A percentile compares a stretch with the other conserved stretches of the same genome.
Evolutionary conservation across 257 asterid species (phyloP).

Genomic region (Echium plantagineum): DNA sequence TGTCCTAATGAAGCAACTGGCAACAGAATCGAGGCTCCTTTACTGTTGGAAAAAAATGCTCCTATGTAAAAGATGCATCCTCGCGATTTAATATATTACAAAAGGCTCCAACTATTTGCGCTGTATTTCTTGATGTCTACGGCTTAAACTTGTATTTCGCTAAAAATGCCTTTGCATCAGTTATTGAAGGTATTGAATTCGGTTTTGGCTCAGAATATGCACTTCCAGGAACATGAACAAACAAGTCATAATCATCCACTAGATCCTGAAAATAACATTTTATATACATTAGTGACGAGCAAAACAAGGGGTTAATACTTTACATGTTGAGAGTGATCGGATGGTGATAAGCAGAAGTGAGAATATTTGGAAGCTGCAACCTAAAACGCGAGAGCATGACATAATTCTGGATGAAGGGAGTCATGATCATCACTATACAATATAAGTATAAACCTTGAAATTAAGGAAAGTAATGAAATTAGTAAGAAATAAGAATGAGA

Average conservation of each 20-base stretch:
- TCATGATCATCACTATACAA: neutral
- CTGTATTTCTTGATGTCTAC: neutral
- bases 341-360: too few species aligned
- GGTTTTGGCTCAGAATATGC: constrained; percentile 48
- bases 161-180: neutral
- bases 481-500: constrained; percentile 7
- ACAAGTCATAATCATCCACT: constrained; percentile 39
- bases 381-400: neutral
- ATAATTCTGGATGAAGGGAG: neutral
- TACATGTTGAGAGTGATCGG: neutral
- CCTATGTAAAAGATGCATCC: neutral
- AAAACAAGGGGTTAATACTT: neutral
- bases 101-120: neutral
- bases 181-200: neutral
- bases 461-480: neutral
- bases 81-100: too few species aligned
- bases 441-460: neutral
- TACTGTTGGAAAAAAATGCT: neutral
- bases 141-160: neutral
- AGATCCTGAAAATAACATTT: constrained; percentile 22
- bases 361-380: neutral
- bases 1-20: too few species aligned
- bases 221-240: constrained; percentile 89
- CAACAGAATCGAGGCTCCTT: too few species aligned
- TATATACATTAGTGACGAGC: neutral